Percentiles rank a stretch among this genome's conserved stretches.
These are phyloP conservation scores for Neopestalotiopsis sp. DNA, from an alignment of 2,329 filamentous ascomycete species.

Conservation along the genomic window DNA sequence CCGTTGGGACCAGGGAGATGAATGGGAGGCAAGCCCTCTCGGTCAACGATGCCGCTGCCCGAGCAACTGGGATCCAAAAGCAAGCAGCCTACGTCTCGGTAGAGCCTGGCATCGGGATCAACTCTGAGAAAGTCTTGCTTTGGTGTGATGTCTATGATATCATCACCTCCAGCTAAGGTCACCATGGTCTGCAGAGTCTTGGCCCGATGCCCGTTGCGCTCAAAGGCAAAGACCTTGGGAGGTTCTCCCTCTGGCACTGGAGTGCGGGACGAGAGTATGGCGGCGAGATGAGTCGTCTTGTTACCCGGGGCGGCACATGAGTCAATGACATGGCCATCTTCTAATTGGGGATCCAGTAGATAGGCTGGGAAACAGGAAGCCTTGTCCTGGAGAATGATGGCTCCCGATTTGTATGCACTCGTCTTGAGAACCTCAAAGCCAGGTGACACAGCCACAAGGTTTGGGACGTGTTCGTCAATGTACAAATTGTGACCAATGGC, in stretches of 20 bases:
- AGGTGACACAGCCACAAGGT: conserved; percentile 80
- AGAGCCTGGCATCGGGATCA: conserved; percentile 67
- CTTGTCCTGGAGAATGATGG: conserved; percentile 93
- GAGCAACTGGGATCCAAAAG: conserved; percentile 95
- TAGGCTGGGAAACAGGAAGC: conserved; percentile 97
- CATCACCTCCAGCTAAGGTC: conserved; percentile 72
- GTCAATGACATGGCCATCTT: conserved; percentile 83
- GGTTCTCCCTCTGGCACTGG: conserved; percentile 38
- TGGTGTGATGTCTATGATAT: conserved; percentile 69
- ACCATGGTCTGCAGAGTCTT: conserved; percentile 87
- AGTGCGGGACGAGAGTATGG: conserved; percentile 63
- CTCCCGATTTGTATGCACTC: conserved; percentile 74
- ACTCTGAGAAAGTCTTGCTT: conserved; percentile 84
- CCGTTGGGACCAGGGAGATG: conserved; percentile 56
- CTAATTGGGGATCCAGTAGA: conserved; percentile 71
- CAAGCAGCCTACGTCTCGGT: conserved; percentile 76
- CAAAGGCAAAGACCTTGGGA: conserved; percentile 75
- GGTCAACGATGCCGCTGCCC: conserved; percentile 90
- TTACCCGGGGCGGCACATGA: conserved; percentile 95
- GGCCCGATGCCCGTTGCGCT: conserved; percentile 75
- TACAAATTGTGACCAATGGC: conserved; percentile 59
- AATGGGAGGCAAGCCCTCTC: conserved; percentile 77
- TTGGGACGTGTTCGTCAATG: conserved; percentile 82
- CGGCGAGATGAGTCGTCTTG: conserved; percentile 93
- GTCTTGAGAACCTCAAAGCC: conserved; percentile 75